Conservation (phyloP, 306 rosid genomes). For the Lupinus albus region DNA sequence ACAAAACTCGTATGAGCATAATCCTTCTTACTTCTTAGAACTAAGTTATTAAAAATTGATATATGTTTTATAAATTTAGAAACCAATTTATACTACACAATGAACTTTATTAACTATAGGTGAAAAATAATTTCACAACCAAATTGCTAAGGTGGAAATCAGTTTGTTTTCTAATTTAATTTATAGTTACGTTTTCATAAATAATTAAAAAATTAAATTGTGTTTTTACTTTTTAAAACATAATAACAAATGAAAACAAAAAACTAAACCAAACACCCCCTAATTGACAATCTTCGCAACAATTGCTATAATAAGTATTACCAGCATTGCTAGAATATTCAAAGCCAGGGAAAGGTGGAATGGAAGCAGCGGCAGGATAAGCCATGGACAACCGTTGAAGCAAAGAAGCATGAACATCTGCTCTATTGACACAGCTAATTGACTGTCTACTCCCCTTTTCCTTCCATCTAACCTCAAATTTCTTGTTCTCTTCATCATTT, state of each 20-base stretch:
- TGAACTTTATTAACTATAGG: not conserved
- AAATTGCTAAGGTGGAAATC: not conserved
- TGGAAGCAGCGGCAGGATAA: constrained; percentile 56
- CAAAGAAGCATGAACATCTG: constrained; percentile 55
- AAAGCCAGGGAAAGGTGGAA: constrained; percentile 59
- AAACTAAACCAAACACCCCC: not conserved
- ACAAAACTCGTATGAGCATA: not conserved
- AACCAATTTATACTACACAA: no score
- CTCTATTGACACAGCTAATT: constrained; percentile 42
- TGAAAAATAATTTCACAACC: not conserved
- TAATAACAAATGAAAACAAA: not conserved
- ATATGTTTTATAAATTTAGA: no score
- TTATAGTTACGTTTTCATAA: no score
- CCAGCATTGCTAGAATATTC: constrained; percentile 68
- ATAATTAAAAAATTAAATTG: no score
- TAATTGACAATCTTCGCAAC: not conserved
- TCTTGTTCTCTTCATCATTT: constrained; percentile 42
- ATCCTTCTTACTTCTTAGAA: no score
- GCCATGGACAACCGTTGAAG: constrained; percentile 65
- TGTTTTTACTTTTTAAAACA: not conserved
- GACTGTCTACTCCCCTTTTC: constrained; percentile 36
- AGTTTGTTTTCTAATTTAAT: not conserved
- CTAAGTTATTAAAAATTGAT: no score
- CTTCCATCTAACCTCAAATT: constrained; percentile 58
- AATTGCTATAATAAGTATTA: not conserved